These are phyloP conservation scores for Castanea mollissima DNA, from an alignment of 306 rosid genomes.

Conservation along the genomic window DNA sequence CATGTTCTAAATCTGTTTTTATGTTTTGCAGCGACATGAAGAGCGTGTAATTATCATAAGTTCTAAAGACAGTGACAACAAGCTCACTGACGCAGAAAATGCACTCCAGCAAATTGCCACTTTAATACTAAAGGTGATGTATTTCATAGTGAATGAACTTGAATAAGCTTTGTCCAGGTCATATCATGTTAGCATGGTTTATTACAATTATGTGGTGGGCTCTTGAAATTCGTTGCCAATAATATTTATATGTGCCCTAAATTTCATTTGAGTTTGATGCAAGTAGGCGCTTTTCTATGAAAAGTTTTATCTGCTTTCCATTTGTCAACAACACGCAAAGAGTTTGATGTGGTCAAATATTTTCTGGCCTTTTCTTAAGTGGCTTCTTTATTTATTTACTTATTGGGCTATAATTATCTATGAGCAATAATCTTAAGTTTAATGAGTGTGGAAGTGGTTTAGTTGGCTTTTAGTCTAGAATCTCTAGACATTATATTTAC, in stretches of 20 bases:
- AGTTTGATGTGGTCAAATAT: neutral
- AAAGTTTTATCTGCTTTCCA: neutral
- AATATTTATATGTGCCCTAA: neutral
- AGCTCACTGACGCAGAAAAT: conserved; percentile 77
- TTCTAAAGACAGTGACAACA: conserved; percentile 66
- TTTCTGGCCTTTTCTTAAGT: neutral
- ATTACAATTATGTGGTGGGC: neutral
- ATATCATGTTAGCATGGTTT: neutral
- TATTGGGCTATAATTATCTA: neutral
- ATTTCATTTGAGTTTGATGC: neutral
- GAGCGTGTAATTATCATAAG: conserved; percentile 93
- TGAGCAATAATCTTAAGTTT: neutral
- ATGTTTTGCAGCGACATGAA: conserved; percentile 69
- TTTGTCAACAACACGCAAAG: neutral
- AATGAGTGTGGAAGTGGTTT: neutral
- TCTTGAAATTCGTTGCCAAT: neutral
- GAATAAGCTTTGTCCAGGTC: conserved; percentile 1
- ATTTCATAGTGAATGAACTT: neutral
- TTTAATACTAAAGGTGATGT: conserved; percentile 70
- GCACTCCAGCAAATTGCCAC: conserved; percentile 75
- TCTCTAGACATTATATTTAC: neutral
- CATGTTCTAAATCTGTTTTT: conserved; percentile 19
- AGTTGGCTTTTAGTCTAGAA: neutral
- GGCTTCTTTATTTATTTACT: neutral
- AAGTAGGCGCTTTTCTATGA: neutral